Percentiles rank a stretch among this genome's conserved stretches.
phyloP scores from a whole-genome alignment of 106 monocot genomes.

The Dactylorhiza incarnata region DNA sequence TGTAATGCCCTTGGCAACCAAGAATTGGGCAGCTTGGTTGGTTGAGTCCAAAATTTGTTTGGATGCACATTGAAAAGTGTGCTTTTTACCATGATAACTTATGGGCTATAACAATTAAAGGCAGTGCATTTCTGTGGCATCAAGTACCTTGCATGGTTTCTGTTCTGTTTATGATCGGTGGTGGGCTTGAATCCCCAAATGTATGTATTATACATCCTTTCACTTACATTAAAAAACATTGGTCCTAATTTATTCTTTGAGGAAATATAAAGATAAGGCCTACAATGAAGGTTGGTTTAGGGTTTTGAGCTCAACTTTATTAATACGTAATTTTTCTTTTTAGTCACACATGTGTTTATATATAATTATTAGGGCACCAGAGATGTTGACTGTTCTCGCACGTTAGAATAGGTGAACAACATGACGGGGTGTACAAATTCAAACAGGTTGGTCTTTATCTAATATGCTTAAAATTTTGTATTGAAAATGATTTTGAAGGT shows the following conservation, averaged over 20 bases:
- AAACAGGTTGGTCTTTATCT: no score
- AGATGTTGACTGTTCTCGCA: no score
- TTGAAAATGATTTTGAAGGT: no score
- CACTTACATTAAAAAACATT: background rate
- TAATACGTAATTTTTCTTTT: no score
- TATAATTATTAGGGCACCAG: no score
- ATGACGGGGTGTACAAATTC: no score
- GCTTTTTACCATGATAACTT: conserved; percentile 33
- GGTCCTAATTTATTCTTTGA: background rate
- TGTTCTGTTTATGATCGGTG: conserved; percentile 91
- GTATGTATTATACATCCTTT: conserved; percentile 31
- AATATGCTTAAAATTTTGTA: no score
- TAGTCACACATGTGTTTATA: no score
- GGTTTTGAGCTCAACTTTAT: no score
- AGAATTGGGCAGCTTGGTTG: background rate
- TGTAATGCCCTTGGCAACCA: no score
- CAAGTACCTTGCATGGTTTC: conserved; percentile 98
- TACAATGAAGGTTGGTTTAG: background rate
- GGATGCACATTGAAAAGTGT: background rate
- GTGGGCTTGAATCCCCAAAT: conserved; percentile 71
- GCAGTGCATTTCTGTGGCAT: conserved; percentile 97
- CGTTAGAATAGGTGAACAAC: no score
- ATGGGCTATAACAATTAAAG: conserved; percentile 72
- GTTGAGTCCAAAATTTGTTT: background rate
- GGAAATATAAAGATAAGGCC: background rate